Evolutionary conservation across 176 grass and related monocot species (phyloP).

Genomic region (Triticum timopheevii): DNA sequence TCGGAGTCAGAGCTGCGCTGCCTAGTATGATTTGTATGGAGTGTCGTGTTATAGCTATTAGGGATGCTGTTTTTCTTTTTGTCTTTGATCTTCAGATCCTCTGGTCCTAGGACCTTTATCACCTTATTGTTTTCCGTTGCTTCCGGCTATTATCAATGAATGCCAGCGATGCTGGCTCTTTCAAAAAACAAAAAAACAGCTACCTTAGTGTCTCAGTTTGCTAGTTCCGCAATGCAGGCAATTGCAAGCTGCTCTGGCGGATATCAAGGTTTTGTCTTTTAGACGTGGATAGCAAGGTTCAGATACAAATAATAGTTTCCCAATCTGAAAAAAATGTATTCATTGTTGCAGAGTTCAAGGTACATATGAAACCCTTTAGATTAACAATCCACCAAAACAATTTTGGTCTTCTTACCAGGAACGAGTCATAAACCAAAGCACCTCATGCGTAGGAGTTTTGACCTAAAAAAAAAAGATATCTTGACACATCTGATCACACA

Average conservation of each 20-base stretch:
- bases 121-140: too few species aligned
- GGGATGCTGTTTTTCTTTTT: too few species aligned
- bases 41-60: too few species aligned
- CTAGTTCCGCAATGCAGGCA: neutral
- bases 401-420: neutral
- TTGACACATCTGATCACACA: neutral
- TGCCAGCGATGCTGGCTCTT: too few species aligned
- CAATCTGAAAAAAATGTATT: neutral
- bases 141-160: too few species aligned
- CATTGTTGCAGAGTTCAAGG: neutral
- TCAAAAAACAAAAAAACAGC: too few species aligned
- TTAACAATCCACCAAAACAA: neutral
- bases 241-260: neutral
- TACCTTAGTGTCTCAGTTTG: too few species aligned
- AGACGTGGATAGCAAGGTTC: neutral
- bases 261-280: neutral
- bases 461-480: neutral
- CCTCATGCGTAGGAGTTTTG: neutral
- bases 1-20: too few species aligned
- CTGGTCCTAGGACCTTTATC: too few species aligned
- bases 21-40: too few species aligned
- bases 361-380: neutral
- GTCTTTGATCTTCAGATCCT: too few species aligned
- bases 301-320: neutral
- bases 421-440: neutral